Evolutionary conservation across 257 asterid species (phyloP), one percentile per base, ranked within the genome.

Genomic region (Solanum ossicruentum): DNA sequence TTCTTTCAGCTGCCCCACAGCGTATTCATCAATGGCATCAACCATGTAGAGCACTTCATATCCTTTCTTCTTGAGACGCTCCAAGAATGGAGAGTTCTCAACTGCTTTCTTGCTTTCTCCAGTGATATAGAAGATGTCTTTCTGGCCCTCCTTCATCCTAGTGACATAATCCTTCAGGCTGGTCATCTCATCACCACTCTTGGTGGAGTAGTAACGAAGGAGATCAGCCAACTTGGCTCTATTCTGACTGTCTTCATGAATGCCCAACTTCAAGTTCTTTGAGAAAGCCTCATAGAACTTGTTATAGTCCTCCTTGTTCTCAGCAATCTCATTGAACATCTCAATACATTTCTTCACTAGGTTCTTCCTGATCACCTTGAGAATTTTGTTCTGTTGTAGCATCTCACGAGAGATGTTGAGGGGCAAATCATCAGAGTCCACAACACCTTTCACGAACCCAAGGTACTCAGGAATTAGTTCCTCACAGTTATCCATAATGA

Each of bases 71-170:
- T 95, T 95, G 21, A 93, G 97, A 15, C 94, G 85, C 80, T 95
- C 98, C 39, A 93, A 69, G 92, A 95, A 95, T 0, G 98, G 98
- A 0, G 97, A 93, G 81, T 92, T 95, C 85, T 93, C 98, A 0
- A 95, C 97, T 0, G 95, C 97, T 57, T 93, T 95, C 91, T 90
- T 92, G 92, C 95, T 93, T 75, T 95, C 98, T 0, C 98, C 97
- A 0, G 97, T 93, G 0, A 95, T 93, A 84, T 95, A 95, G 87
- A 87, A 95, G 3, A 95, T 95, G 10, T 93, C 95, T 66, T 93
- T 95, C 86, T 95, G 98, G 18, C 98, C 98, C 61, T 95, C 97
- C 86, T 92, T 93, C 97, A 95, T 93, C 80, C 98, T 92, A 0
- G 98, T 93, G 0, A 95, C 98, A 17, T 95, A 95, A 49, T 94